Evolutionary conservation across 2,329 filamentous ascomycete species (phyloP).

Genomic region (Fusarium floridanum): DNA sequence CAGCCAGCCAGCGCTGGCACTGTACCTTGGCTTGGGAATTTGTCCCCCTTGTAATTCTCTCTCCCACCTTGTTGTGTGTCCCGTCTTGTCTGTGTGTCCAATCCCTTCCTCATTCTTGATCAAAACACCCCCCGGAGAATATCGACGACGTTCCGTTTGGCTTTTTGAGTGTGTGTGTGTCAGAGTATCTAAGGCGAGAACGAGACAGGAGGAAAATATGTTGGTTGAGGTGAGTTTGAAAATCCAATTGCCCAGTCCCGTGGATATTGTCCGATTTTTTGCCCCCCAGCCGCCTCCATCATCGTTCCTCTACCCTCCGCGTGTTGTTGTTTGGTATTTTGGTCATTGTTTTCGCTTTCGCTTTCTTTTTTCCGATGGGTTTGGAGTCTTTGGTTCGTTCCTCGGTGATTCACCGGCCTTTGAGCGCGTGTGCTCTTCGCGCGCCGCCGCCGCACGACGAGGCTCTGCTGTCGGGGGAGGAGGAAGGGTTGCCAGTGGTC

Average conservation of each 20-base stretch:
- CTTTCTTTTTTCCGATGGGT: neutral
- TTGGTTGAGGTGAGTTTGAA: slow-evolving; percentile 54
- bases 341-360: neutral
- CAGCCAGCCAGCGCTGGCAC: slow-evolving; percentile 18
- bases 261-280: slow-evolving; percentile 21
- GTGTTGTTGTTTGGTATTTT: slow-evolving; percentile 14
- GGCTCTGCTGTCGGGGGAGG: slow-evolving; percentile 27
- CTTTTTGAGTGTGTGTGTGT: slow-evolving; percentile 24
- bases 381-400: slow-evolving; percentile 10
- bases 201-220: slow-evolving; percentile 42
- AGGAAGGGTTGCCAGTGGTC: slow-evolving; percentile 14
- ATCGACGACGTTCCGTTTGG: slow-evolving; percentile 13
- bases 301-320: neutral
- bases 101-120: slow-evolving; percentile 22
- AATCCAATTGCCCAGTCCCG: slow-evolving; percentile 17
- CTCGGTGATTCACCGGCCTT: slow-evolving; percentile 29
- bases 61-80: slow-evolving; percentile 20
- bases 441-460: slow-evolving; percentile 22
- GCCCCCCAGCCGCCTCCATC: slow-evolving; percentile 5
- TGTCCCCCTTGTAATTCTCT: slow-evolving; percentile 38
- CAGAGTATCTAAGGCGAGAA: neutral
- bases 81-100: slow-evolving; percentile 26
- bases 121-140: slow-evolving; percentile 9
- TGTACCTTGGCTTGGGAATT: slow-evolving; percentile 25
- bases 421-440: neutral